These are phyloP conservation scores for Mycena sanguinolenta DNA, from an alignment of 768 basidiomycete genomes.

Conservation along the genomic window DNA sequence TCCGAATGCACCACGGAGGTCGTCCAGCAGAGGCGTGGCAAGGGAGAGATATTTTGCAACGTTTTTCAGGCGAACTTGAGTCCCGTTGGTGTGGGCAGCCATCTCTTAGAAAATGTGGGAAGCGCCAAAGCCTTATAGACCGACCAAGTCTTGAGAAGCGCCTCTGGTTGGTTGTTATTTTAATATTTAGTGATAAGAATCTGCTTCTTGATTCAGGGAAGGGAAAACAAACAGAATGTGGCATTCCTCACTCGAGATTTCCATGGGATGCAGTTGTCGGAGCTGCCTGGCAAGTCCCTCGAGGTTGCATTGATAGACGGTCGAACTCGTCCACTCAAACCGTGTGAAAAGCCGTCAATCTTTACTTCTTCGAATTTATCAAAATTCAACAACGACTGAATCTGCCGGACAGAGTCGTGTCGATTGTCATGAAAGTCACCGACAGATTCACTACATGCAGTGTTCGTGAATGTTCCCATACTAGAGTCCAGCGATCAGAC, in stretches of 20 bases:
- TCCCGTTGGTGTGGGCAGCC: not conserved
- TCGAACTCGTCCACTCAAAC: not conserved
- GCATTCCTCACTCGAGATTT: not conserved
- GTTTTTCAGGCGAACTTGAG: not conserved
- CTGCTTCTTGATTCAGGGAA: not conserved
- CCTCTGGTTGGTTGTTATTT: not conserved
- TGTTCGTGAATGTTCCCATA: no score
- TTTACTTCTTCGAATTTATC: not conserved
- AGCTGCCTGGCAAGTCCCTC: no score
- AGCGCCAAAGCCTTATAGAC: not conserved
- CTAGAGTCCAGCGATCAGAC: no score
- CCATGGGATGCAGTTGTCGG: not conserved
- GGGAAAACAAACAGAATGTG: not conserved
- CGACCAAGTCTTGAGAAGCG: not conserved
- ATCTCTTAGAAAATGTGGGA: not conserved
- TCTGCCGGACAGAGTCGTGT: no score
- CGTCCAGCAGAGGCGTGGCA: not conserved
- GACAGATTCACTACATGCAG: no score
- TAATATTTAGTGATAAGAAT: not conserved
- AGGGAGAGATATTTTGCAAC: not conserved
- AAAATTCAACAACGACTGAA: no score
- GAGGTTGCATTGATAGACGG: no score
- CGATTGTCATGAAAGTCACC: no score
- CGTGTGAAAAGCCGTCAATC: not conserved
- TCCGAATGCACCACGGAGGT: not conserved